Conservation (phyloP, 139 green algal species). For the Picochlorum sp. region DNA sequence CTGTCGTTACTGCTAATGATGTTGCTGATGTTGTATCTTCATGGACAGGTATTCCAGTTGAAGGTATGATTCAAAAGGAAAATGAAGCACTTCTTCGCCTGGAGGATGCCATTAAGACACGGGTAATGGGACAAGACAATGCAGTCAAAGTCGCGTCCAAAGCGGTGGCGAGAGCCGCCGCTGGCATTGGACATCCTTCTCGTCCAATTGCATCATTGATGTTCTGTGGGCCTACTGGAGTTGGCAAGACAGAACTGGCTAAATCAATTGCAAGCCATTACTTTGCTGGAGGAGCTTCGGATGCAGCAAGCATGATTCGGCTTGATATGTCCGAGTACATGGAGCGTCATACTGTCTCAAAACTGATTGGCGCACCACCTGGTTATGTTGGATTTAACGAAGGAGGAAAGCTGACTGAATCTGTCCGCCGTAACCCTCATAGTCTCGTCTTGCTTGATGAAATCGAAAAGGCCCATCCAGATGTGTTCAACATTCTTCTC, state of each 20-base stretch:
- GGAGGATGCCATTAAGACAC: conserved; percentile 26
- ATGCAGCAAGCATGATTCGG: conserved; percentile 51
- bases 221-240: conserved; percentile 67
- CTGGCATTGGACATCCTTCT: conserved; percentile 46
- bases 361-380: conserved; percentile 60
- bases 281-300: conserved; percentile 16
- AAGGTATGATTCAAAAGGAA: conserved; percentile 51
- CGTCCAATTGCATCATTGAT: conserved; percentile 64
- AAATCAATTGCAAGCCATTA: conserved; percentile 37
- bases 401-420: conserved; percentile 69
- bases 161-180: conserved; percentile 39
- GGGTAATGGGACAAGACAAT: conserved; percentile 63
- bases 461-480: conserved; percentile 98
- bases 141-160: conserved; percentile 42
- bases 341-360: conserved; percentile 72
- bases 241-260: conserved; percentile 78
- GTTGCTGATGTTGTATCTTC: conserved; percentile 78
- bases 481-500: conserved; percentile 97
- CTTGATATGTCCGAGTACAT: conserved; percentile 99
- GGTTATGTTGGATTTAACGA: conserved; percentile 70
- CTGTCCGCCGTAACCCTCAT: conserved; percentile 65
- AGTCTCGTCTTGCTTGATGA: conserved; percentile 92
- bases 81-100: conserved; percentile 38
- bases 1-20: conserved; percentile 59
- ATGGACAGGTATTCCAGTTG: conserved; percentile 58